These are phyloP conservation scores for Pseudogymnoascus sp. DNA, from an alignment of 2,329 filamentous ascomycete species.

Conservation along the genomic window DNA sequence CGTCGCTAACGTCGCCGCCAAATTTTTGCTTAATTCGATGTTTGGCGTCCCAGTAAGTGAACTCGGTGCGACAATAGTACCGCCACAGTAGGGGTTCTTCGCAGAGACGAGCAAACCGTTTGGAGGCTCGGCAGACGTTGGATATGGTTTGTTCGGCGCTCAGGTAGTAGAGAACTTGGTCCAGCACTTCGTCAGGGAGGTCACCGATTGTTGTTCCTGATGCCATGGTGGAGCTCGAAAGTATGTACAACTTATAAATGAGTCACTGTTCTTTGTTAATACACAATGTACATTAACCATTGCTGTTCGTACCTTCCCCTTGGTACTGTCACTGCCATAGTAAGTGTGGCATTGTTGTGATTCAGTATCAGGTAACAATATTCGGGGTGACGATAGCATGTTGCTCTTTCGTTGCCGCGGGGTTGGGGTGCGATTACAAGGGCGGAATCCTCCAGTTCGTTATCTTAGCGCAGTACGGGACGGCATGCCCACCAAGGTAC, in stretches of 20 bases:
- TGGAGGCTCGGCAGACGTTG: constrained; percentile 48
- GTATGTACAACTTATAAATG: constrained; percentile 3
- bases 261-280: neutral
- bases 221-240: constrained; percentile 8
- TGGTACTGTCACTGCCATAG: constrained; percentile 1
- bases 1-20: constrained; percentile 41
- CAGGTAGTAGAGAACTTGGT: constrained; percentile 62
- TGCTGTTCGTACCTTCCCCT: neutral
- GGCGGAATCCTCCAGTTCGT: neutral
- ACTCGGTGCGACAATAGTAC: constrained; percentile 60
- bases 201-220: neutral
- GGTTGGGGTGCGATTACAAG: neutral
- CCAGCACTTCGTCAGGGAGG: constrained; percentile 74
- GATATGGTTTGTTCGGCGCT: constrained; percentile 47
- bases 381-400: neutral
- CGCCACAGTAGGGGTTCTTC: constrained; percentile 75
- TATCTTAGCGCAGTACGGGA: neutral
- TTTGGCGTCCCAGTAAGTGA: constrained; percentile 65
- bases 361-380: constrained; percentile 3
- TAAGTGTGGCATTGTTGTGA: neutral
- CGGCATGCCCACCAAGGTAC: neutral
- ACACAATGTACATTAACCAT: neutral
- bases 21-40: constrained; percentile 56
- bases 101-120: constrained; percentile 56
- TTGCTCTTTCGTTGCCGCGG: neutral